Conservation (phyloP, 495 filamentous ascomycete species). For the Hypomontagnella submonticulosa region DNA sequence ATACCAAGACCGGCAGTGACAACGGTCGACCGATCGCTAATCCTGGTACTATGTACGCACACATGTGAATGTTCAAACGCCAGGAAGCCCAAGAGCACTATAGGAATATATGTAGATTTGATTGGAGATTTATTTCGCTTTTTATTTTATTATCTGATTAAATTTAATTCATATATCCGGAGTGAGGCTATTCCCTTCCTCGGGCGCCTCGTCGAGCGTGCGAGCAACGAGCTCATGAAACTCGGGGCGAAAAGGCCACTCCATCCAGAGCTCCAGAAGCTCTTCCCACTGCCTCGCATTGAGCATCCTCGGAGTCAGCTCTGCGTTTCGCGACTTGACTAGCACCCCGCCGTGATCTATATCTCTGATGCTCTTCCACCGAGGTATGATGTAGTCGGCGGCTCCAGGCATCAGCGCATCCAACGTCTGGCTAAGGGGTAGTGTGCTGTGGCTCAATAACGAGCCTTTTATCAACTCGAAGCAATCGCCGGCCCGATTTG, state of each 20-base stretch:
- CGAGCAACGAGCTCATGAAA: slow-evolving; percentile 55
- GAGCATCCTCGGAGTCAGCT: slow-evolving; percentile 56
- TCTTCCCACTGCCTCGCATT: slow-evolving; percentile 59
- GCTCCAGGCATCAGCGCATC: slow-evolving; percentile 53
- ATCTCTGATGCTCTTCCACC: slow-evolving; percentile 56
- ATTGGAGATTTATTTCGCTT: too few species aligned
- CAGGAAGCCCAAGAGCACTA: too few species aligned
- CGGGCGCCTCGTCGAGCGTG: slow-evolving; percentile 42
- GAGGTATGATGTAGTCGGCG: slow-evolving; percentile 52
- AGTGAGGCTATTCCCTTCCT: slow-evolving; percentile 18
- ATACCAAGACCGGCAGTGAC: too few species aligned
- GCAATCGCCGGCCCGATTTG: slow-evolving; percentile 49
- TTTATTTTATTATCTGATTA: too few species aligned
- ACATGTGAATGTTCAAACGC: too few species aligned
- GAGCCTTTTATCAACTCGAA: slow-evolving; percentile 52
- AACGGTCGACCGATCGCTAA: too few species aligned
- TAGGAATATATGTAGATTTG: too few species aligned
- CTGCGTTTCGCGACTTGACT: slow-evolving; percentile 37
- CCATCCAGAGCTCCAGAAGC: slow-evolving; percentile 62
- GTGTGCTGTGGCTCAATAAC: slow-evolving; percentile 28
- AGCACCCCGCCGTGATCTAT: slow-evolving; percentile 51
- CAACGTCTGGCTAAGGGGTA: slow-evolving; percentile 41
- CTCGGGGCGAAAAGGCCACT: slow-evolving; percentile 68
- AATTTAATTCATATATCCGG: neutral
- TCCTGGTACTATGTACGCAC: too few species aligned